Base-by-base conservation (phyloP, 345 rosid genomes). In the Pugionium dolabratum region DNA sequence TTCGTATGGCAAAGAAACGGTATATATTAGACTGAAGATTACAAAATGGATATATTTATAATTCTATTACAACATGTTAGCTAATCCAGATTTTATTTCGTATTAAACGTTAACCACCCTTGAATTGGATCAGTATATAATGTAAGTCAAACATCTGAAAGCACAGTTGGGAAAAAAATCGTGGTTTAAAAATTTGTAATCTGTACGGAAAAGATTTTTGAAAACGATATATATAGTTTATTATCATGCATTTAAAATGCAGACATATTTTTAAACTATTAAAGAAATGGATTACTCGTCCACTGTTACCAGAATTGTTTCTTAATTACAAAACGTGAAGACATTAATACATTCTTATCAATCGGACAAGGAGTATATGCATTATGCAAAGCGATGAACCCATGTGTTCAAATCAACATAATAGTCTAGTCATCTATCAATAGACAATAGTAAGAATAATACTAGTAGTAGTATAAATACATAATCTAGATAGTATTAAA, bases 351-450 rank as follows among this genome's bases (percentile, higher is more conserved):
- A 61, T 8, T 50, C 11, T 3, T 9, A 36, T 55, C n/a, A 11
- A 37, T 1, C 50, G 50, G 27, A 32, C 41, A 32, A 41, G 46
- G 27, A 29, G 40, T 30, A 11, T 30, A 8, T 46, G 10, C 37
- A 10, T 4, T 35, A 34, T 34, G 36, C 46, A 66, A 55, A 34
- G 26, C 34, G 39, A 46, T 56, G 41, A 8, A 49, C 34, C 58
- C 54, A 69, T 51, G 74, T 46, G 68, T 54, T n/a, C 1, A 55
- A 28, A 29, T 3, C 64, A 55, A 64, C 75, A 59, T 44, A 56
- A 35, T n/a, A 18, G 53, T 42, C 59, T 56, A 71, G 75, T 56
- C 75, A 71, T 55, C 75, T 45, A 25, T 39, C 49, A 10, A 53
- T 52, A 9, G 4, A 8, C 4, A 40, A 27, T 9, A 28, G 11